Evolutionary conservation across 306 rosid genomes (phyloP).

Genomic region (Vachellia collinsii): DNA sequence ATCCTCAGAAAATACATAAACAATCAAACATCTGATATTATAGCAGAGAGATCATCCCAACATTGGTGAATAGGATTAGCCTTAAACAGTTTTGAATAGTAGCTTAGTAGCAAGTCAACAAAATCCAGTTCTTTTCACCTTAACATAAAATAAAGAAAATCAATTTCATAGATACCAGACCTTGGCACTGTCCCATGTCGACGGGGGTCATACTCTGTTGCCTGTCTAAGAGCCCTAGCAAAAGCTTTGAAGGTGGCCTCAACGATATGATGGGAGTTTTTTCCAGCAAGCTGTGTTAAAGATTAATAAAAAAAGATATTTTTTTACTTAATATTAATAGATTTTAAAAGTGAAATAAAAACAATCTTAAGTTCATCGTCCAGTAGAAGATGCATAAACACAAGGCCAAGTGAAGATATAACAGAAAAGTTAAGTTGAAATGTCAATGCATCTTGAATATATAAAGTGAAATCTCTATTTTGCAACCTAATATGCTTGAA

Average conservation of each 20-base stretch:
- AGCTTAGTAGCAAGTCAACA: background rate
- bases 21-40: constrained; percentile 18
- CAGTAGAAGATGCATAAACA: constrained; percentile 19
- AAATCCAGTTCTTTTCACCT: constrained; percentile 12
- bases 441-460: constrained; percentile 27
- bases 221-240: constrained; percentile 97
- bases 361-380: constrained; percentile 6
- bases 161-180: constrained; percentile 46
- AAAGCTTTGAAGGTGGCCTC: constrained; percentile 98
- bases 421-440: constrained; percentile 11
- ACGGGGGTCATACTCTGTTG: constrained; percentile 80
- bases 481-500: constrained; percentile 3
- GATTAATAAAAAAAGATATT: constrained; percentile 14
- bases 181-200: constrained; percentile 86
- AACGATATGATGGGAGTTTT: constrained; percentile 91
- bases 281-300: constrained; percentile 75
- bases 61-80: background rate
- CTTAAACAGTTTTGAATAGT: background rate
- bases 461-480: constrained; percentile 20
- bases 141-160: background rate
- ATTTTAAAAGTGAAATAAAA: constrained; percentile 28
- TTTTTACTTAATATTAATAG: constrained; percentile 13
- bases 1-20: constrained; percentile 13
- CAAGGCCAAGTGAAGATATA: background rate
- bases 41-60: constrained; percentile 20